phyloP scores from a whole-genome alignment of 2,329 filamentous ascomycete genomes.

The Diplodia mutila region DNA sequence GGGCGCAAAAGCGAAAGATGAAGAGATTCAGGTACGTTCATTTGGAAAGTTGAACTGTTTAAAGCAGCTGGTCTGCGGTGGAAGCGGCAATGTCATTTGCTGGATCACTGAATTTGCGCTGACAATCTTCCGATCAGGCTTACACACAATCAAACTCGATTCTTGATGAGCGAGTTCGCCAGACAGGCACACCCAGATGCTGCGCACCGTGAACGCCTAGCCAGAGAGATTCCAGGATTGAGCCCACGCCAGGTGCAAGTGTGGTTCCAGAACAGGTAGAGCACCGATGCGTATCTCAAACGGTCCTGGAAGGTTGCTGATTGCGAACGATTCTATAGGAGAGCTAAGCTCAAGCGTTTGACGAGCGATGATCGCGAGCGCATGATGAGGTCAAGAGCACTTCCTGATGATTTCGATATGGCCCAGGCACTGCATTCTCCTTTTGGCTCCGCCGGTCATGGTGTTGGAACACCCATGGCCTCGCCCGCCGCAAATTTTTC shows the following conservation, averaged over 20 bases:
- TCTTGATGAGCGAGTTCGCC: slow-evolving; percentile 95
- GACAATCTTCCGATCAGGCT: slow-evolving; percentile 59
- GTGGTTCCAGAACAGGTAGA: slow-evolving; percentile 97
- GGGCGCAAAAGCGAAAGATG: slow-evolving; percentile 60
- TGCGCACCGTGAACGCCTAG: slow-evolving; percentile 82
- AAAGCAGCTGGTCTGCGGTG: neutral
- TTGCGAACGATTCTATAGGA: slow-evolving; percentile 41
- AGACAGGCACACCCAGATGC: slow-evolving; percentile 94
- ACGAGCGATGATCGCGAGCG: slow-evolving; percentile 65
- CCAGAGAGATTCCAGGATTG: slow-evolving; percentile 86
- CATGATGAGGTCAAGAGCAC: slow-evolving; percentile 62
- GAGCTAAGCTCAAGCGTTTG: slow-evolving; percentile 65
- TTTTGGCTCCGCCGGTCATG: slow-evolving; percentile 48
- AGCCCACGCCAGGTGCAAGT: slow-evolving; percentile 94
- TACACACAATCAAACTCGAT: slow-evolving; percentile 95
- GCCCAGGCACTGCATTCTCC: slow-evolving; percentile 61
- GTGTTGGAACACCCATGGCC: slow-evolving; percentile 53
- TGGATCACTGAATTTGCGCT: neutral
- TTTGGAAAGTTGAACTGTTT: neutral
- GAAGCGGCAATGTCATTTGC: too few species aligned
- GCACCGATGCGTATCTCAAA: neutral
- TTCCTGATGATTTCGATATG: slow-evolving; percentile 65
- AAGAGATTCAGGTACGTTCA: slow-evolving; percentile 73
- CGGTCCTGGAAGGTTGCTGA: neutral
- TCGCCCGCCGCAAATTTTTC: slow-evolving; percentile 48